Conservation (phyloP, 2,329 filamentous ascomycete species). For the Penicillium sp. region DNA sequence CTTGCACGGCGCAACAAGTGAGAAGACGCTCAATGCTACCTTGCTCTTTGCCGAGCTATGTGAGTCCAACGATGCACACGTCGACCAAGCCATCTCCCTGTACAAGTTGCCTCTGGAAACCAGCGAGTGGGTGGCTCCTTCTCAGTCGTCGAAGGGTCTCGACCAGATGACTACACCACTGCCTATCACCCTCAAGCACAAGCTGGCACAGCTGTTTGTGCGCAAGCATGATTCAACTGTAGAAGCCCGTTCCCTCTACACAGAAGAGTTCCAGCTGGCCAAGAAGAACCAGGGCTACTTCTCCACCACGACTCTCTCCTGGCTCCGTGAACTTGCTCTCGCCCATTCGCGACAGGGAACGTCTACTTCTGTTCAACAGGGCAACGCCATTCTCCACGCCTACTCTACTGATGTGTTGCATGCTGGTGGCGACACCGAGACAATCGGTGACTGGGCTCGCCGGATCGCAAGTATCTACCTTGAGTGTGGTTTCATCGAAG, state of each 20-base stretch:
- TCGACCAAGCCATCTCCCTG: conserved; percentile 45
- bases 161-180: conserved; percentile 37
- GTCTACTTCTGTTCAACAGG: conserved; percentile 38
- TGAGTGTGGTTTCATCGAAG: conserved; percentile 40
- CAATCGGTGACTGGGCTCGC: conserved; percentile 45
- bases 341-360: conserved; percentile 41
- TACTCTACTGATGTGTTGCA: conserved; percentile 44
- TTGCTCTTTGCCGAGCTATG: conserved; percentile 46
- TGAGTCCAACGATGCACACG: conserved; percentile 43
- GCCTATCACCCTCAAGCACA: conserved; percentile 48
- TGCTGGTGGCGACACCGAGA: conserved; percentile 41
- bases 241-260: conserved; percentile 39
- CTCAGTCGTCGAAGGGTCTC: conserved; percentile 25
- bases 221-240: conserved; percentile 37
- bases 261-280: conserved; percentile 44
- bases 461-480: conserved; percentile 48
- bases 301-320: conserved; percentile 45
- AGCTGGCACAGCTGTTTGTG: conserved; percentile 49
- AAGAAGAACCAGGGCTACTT: conserved; percentile 47
- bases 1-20: conserved; percentile 34
- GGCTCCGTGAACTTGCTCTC: conserved; percentile 44
- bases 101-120: conserved; percentile 48
- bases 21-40: conserved; percentile 38
- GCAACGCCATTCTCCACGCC: conserved; percentile 39
- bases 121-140: conserved; percentile 35